Evolutionary conservation across 2,329 filamentous ascomycete species (phyloP).

Genomic region (Diaporthe citrichinensis): DNA sequence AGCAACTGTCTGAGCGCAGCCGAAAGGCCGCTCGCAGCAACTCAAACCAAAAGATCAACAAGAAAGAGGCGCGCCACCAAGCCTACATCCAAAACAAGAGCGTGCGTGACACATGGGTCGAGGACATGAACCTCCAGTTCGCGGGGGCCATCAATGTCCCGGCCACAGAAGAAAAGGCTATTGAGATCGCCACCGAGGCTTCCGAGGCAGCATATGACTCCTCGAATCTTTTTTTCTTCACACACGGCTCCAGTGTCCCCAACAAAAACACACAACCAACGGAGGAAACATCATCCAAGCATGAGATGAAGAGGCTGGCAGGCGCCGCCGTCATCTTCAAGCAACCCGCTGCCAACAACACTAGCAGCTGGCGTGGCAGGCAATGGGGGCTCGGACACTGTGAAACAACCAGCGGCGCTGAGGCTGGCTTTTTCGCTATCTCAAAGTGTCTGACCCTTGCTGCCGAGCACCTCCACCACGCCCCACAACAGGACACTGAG

Average conservation of each 20-base stretch:
- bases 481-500: neutral
- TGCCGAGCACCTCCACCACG: neutral
- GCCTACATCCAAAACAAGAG: neutral
- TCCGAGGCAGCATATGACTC: constrained; percentile 6
- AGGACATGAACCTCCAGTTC: neutral
- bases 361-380: neutral
- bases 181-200: neutral
- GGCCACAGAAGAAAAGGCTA: neutral
- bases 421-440: neutral
- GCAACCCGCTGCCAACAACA: neutral
- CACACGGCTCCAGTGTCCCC: neutral
- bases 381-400: neutral
- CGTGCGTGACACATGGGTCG: neutral
- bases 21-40: neutral
- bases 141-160: neutral
- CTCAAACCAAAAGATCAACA: neutral
- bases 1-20: neutral
- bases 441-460: neutral
- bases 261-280: neutral
- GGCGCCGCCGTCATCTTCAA: constrained; percentile 20
- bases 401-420: neutral
- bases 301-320: neutral
- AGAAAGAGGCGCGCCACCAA: no score
- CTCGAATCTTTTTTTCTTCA: constrained; percentile 13
- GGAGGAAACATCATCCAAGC: neutral